A percentile compares a stretch with the other conserved stretches of the same genome.
Evolutionary conservation across 805 yeast species (phyloP).

Genomic region (Kuraishia piskuri): DNA sequence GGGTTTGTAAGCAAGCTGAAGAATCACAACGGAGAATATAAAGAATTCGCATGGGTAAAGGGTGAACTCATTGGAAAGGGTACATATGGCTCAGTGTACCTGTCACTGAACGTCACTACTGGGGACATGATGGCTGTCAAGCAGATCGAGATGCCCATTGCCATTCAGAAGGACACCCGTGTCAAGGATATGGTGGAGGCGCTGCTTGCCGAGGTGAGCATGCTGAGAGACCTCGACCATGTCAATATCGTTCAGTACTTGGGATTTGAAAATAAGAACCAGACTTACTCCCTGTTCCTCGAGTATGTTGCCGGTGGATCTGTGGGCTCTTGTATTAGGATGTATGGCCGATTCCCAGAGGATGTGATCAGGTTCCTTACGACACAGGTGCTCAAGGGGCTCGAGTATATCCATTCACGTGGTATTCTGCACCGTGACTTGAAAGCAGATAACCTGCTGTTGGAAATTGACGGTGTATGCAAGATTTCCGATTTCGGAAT

Average conservation of each 20-base stretch:
- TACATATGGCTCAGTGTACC: conserved; percentile 87
- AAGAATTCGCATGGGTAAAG: conserved; percentile 94
- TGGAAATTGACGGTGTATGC: conserved; percentile 89
- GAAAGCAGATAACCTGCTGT: conserved; percentile 84
- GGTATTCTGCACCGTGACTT: conserved; percentile 91
- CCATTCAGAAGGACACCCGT: not conserved
- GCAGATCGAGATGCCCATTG: conserved; percentile 28
- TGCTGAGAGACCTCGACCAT: conserved; percentile 90
- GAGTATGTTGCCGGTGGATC: conserved; percentile 99
- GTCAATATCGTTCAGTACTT: conserved; percentile 90
- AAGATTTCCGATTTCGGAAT: conserved; percentile 97
- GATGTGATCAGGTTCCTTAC: conserved; percentile 63
- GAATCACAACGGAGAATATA: conserved; percentile 58
- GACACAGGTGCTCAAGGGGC: conserved; percentile 72
- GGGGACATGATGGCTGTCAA: conserved; percentile 99
- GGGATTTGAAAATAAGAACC: conserved; percentile 76
- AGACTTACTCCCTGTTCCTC: conserved; percentile 75
- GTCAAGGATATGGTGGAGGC: conserved; percentile 45
- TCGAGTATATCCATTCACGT: conserved; percentile 77
- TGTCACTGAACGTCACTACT: conserved; percentile 89
- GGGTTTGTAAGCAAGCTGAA: conserved; percentile 61
- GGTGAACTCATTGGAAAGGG: conserved; percentile 97
- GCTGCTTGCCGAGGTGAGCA: conserved; percentile 81
- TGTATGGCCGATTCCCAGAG: conserved; percentile 83
- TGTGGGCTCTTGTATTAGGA: conserved; percentile 74